Percentiles rank a stretch among this genome's conserved stretches.
These are phyloP conservation scores for Talaromyces sp. DNA, from an alignment of 2,329 filamentous ascomycete species.

Conservation along the genomic window DNA sequence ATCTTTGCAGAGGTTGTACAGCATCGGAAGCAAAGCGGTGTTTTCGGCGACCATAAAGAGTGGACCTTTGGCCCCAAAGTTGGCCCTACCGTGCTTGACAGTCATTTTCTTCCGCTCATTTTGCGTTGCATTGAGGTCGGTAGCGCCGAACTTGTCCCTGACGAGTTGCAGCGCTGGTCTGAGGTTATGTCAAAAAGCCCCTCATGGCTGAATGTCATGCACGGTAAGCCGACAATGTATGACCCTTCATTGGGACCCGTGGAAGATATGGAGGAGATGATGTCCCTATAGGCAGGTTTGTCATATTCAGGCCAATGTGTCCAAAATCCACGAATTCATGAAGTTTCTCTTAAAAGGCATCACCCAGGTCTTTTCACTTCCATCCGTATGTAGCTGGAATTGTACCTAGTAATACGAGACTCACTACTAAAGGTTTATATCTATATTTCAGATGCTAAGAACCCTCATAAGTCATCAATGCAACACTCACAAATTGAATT, in stretches of 20 bases:
- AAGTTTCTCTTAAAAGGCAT: not conserved
- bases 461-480: not conserved
- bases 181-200: conserved; percentile 2
- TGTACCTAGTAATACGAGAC: not conserved
- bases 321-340: not conserved
- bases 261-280: conserved; percentile 14
- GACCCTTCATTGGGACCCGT: conserved; percentile 10
- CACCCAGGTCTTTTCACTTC: not conserved
- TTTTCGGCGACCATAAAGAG: not conserved
- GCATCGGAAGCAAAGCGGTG: conserved; percentile 10
- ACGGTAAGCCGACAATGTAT: conserved; percentile 8
- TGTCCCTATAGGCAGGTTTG: not conserved
- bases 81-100: conserved; percentile 12
- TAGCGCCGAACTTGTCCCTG: conserved; percentile 5
- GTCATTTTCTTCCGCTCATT: conserved; percentile 10
- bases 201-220: conserved; percentile 10
- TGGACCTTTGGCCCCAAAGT: conserved; percentile 13
- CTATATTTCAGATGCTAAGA: not conserved
- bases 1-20: conserved; percentile 15
- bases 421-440: not conserved
- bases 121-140: conserved; percentile 11
- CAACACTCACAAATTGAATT: not conserved
- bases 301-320: not conserved
- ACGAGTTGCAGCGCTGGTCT: conserved; percentile 6
- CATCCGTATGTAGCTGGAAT: not conserved